phyloP scores from a whole-genome alignment of 2,329 filamentous ascomycete species.

The Cryphonectria japonica region DNA sequence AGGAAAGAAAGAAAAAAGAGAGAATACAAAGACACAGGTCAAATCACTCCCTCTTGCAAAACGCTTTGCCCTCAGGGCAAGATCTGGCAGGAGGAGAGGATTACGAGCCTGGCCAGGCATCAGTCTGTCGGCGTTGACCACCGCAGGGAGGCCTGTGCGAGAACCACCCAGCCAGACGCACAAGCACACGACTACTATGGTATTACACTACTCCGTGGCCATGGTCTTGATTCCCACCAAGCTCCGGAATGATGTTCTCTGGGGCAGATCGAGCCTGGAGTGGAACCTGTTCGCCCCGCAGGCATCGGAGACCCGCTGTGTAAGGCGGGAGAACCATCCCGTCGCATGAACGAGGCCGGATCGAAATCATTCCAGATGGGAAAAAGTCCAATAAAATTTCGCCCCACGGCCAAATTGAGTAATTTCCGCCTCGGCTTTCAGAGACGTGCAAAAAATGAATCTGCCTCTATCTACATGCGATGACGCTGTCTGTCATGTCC shows the following conservation, averaged over 20 bases:
- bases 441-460: not conserved
- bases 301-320: not conserved
- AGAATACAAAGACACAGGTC: not conserved
- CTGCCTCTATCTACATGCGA: not conserved
- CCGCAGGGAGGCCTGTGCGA: not conserved
- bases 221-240: not conserved
- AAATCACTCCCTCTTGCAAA: too few relatives aligned
- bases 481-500: not conserved
- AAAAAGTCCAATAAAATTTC: not conserved
- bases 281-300: conserved; percentile 4
- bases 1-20: not conserved
- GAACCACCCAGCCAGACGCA: not conserved
- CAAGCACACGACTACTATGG: not conserved
- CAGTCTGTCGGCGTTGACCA: not conserved
- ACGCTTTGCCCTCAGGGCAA: not conserved
- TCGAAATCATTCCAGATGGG: not conserved
- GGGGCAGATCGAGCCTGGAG: conserved; percentile 2
- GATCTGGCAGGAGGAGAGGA: not conserved
- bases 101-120: not conserved
- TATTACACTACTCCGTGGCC: not conserved
- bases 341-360: not conserved
- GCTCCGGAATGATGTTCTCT: not conserved
- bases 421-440: not conserved
- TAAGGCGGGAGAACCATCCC: not conserved
- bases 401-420: conserved; percentile 10